Conservation (phyloP, 495 filamentous ascomycete species). For the Filosporella fistucella region DNA sequence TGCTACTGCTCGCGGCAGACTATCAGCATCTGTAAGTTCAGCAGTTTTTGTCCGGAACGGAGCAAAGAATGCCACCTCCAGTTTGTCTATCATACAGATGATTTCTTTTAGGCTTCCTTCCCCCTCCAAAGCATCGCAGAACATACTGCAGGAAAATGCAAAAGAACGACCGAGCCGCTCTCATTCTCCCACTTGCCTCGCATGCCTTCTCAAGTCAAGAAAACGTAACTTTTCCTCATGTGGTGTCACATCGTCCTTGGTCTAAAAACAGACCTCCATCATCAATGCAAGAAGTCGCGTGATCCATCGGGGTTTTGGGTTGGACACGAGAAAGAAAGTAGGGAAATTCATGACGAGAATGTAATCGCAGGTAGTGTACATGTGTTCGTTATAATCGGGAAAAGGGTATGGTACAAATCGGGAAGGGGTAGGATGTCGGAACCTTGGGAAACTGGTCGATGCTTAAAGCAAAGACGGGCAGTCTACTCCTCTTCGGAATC, state of each 20-base stretch:
- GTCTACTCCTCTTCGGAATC: constrained; percentile 27
- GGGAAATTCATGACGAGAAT: constrained; percentile 4
- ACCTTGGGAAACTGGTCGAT: background rate
- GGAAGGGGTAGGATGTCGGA: background rate
- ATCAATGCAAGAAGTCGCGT: constrained; percentile 9
- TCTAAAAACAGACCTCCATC: constrained; percentile 6
- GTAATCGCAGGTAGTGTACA: constrained; percentile 8
- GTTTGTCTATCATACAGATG: too few species aligned
- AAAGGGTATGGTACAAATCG: constrained; percentile 13
- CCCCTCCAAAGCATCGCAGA: too few species aligned
- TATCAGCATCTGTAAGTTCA: constrained; percentile 6
- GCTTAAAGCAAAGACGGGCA: background rate
- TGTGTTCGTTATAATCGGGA: background rate
- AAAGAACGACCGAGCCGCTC: too few species aligned
- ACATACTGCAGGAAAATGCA: too few species aligned
- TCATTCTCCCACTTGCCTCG: too few species aligned
- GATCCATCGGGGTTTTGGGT: background rate
- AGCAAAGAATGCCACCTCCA: too few species aligned
- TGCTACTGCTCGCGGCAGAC: constrained; percentile 12
- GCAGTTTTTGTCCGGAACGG: too few species aligned
- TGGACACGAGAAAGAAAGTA: background rate
- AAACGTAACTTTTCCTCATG: constrained; percentile 8
- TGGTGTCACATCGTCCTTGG: constrained; percentile 7
- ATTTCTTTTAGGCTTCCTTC: too few species aligned
- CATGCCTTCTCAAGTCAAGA: background rate